A percentile compares a stretch with the other conserved stretches of the same genome.
Conservation (phyloP, 805 yeast genomes). For the Brettanomyces bruxellensis region DNA sequence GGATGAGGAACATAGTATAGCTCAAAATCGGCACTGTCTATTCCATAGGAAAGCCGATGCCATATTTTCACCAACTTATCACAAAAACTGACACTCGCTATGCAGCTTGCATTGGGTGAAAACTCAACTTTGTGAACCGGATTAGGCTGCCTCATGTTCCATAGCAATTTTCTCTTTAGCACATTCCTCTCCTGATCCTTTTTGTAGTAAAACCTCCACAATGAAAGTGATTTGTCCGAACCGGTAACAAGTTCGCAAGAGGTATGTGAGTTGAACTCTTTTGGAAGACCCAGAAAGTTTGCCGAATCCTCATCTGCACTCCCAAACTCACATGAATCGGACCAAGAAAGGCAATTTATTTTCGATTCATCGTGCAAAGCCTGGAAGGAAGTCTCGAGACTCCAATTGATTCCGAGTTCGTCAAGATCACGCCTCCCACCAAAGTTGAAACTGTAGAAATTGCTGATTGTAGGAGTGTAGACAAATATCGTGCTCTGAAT, state of each 20-base stretch:
- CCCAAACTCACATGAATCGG: conserved; percentile 23
- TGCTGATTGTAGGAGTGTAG: conserved; percentile 50
- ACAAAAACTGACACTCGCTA: conserved; percentile 54
- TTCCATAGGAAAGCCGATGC: conserved; percentile 64
- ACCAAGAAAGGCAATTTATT: conserved; percentile 27
- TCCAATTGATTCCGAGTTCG: conserved; percentile 25
- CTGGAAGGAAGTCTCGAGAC: conserved; percentile 18
- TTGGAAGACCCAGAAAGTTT: conserved; percentile 22
- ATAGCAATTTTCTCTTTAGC: conserved; percentile 22
- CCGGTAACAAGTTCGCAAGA: conserved; percentile 54
- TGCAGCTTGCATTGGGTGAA: conserved; percentile 58
- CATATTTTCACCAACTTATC: conserved; percentile 71
- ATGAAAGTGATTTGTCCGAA: conserved; percentile 36
- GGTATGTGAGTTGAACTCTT: conserved; percentile 27
- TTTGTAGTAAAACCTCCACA: conserved; percentile 40
- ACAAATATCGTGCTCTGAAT: conserved; percentile 34
- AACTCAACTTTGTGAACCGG: conserved; percentile 51
- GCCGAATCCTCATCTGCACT: conserved; percentile 17
- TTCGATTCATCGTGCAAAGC: conserved; percentile 14
- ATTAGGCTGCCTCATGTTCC: conserved; percentile 48
- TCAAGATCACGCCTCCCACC: conserved; percentile 23
- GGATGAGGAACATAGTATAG: conserved; percentile 62
- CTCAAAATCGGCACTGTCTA: conserved; percentile 56
- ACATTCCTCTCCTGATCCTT: conserved; percentile 7
- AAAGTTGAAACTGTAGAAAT: conserved; percentile 26